Evolutionary conservation across 225 moss, liverwort and hornwort genomes (phyloP).

Genomic region (Lunularia cruciata): DNA sequence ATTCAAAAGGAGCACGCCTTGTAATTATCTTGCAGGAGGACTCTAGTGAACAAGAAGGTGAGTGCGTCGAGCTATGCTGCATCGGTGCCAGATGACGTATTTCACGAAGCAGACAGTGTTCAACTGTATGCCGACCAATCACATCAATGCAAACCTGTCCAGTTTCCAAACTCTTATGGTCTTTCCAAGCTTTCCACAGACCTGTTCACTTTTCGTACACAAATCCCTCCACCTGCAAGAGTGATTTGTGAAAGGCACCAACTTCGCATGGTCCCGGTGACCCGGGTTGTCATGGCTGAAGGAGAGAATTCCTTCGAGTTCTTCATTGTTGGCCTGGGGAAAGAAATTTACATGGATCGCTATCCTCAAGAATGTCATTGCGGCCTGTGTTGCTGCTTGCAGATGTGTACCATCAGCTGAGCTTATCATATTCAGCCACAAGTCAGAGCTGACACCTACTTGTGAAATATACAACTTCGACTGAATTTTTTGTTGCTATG

Average conservation of each 20-base stretch:
- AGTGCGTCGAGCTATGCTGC: conserved; percentile 81
- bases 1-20: no score
- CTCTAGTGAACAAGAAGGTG: conserved; percentile 73
- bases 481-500: not conserved
- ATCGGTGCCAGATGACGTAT: conserved; percentile 72
- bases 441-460: not conserved
- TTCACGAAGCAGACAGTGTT: conserved; percentile 70
- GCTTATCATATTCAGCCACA: not conserved
- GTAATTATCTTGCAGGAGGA: conserved; percentile 68
- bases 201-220: conserved; percentile 50
- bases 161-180: conserved; percentile 67
- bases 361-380: conserved; percentile 62
- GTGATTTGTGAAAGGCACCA: conserved; percentile 84
- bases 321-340: conserved; percentile 75
- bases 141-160: conserved; percentile 68
- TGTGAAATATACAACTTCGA: not conserved
- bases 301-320: conserved; percentile 73
- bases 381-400: conserved; percentile 61
- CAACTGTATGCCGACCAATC: conserved; percentile 69
- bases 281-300: conserved; percentile 61
- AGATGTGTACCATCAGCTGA: conserved; percentile 39
- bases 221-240: conserved; percentile 66
- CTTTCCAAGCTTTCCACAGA: conserved; percentile 82
- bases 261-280: conserved; percentile 78
- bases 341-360: conserved; percentile 68